Percentiles rank a stretch among this genome's conserved stretches.
phyloP scores from a whole-genome alignment of 2,329 filamentous ascomycete genomes.

The Xylaria digitata region DNA sequence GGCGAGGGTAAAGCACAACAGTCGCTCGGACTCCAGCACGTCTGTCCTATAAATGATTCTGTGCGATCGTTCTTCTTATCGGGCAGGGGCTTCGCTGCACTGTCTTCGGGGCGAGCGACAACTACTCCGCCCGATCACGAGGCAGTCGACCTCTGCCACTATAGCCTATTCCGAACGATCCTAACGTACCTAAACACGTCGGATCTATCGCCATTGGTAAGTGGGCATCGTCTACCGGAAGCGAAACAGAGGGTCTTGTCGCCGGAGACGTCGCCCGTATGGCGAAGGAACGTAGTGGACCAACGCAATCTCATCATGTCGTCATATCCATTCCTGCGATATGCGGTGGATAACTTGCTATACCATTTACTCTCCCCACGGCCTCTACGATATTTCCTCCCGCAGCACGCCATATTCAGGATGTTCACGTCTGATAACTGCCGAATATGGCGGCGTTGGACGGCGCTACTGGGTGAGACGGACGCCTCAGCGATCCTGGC shows the following conservation, averaged over 20 bases:
- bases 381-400: conserved; percentile 33
- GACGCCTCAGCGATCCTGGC: conserved; percentile 29
- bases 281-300: conserved; percentile 27
- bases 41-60: conserved; percentile 32
- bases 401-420: conserved; percentile 33
- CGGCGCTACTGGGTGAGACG: conserved; percentile 34
- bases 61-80: conserved; percentile 35
- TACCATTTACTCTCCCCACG: conserved; percentile 36
- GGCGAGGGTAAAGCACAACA: conserved; percentile 18
- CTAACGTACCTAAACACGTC: conserved; percentile 36
- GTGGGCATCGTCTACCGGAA: conserved; percentile 20
- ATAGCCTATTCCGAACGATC: conserved; percentile 34
- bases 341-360: conserved; percentile 35
- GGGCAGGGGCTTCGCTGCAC: conserved; percentile 31
- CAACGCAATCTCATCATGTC: conserved; percentile 35
- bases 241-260: conserved; percentile 13
- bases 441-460: conserved; percentile 38
- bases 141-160: conserved; percentile 33
- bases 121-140: conserved; percentile 4
- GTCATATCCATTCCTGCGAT: conserved; percentile 36
- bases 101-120: conserved; percentile 18
- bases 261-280: conserved; percentile 16
- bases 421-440: conserved; percentile 28
- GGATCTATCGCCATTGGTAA: conserved; percentile 35
- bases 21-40: conserved; percentile 35